Base-by-base conservation (phyloP, 1,284 basidiomycete genomes). In the Tilletia setariae region DNA sequence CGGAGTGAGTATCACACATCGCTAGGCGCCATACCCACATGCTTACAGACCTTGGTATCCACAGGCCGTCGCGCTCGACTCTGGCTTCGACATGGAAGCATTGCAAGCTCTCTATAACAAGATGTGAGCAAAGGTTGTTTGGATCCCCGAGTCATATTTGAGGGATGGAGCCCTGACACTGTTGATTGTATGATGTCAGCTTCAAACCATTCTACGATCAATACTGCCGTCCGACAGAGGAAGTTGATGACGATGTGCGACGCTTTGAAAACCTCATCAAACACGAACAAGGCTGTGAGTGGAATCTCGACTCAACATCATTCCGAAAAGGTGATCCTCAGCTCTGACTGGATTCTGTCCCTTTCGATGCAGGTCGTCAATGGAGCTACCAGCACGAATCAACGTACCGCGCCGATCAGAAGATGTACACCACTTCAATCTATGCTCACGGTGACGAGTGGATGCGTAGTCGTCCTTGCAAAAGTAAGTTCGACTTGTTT, bases 41-140 rank as follows among this genome's bases (percentile, higher is more conserved):
- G 19, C 30, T 35, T 28, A 61, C 56, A 30, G 56, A 7, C 56
- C 28, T 30, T 15, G 7, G 32, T 40, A 2, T 32, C 28, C 16
- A 16, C 28, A 61, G 56, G 56, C 56, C 16, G 56, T 61, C 56
- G 56, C 56, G 11, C 19, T 61, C 30, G 56, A 61, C 56, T 61
- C 30, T 19, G 28, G 56, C 30, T 61, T 32, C 28, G 56, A 61
- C 21, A 35, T 61, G 56, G n/a, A 61, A 2, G 56, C 35, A 4
- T 30, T 61, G 56, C 56, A 61, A 35, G 56, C 28, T 19, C 25
- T 61, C 8, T 61, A 61, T 30, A 30, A 61, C n/a, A 25, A 30
- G n/a, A 13, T 61, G 56, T 61, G n/a, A 35, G 56, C 35, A 25
- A 6, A 21, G 21, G 8, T 13, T n/a, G 23, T 28, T 25, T 2